phyloP scores from a whole-genome alignment of 345 rosid species.

The Microthlaspi erraticum region DNA sequence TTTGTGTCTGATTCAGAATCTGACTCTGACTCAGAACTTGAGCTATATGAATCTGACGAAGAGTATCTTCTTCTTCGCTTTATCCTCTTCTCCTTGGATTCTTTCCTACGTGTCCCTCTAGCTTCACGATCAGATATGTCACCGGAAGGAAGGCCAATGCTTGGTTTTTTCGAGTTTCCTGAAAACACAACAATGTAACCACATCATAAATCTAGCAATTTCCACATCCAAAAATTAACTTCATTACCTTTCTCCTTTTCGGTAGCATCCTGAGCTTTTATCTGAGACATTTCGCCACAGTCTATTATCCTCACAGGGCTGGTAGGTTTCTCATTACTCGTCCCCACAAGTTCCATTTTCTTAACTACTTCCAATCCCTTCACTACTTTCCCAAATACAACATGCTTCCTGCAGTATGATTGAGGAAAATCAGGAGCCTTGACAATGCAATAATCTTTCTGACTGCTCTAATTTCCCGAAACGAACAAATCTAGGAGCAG shows the following conservation, averaged over 20 bases:
- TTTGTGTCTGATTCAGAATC: constrained; percentile 64
- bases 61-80: constrained; percentile 78
- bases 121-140: constrained; percentile 58
- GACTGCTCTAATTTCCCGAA: constrained; percentile 2
- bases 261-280: constrained; percentile 53
- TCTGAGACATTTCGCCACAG: constrained; percentile 67
- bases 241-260: constrained; percentile 64
- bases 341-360: constrained; percentile 80
- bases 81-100: constrained; percentile 56
- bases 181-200: constrained; percentile 34
- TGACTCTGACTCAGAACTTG: constrained; percentile 66
- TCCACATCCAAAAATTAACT: constrained; percentile 10
- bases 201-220: constrained; percentile 30
- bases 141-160: constrained; percentile 55
- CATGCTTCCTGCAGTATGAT: constrained; percentile 77
- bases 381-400: constrained; percentile 88
- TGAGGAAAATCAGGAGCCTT: constrained; percentile 29
- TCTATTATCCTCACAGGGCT: constrained; percentile 68
- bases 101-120: constrained; percentile 55
- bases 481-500: constrained; percentile 30
- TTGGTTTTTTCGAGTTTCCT: constrained; percentile 69
- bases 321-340: constrained; percentile 65
- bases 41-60: constrained; percentile 80
- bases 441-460: constrained; percentile 2
- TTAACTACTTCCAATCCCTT: constrained; percentile 83